Evolutionary conservation across 192 early-diverging fungal genomes (phyloP), one percentile per base, ranked within the genome.

Genomic region (Umbelopsis isabellina): DNA sequence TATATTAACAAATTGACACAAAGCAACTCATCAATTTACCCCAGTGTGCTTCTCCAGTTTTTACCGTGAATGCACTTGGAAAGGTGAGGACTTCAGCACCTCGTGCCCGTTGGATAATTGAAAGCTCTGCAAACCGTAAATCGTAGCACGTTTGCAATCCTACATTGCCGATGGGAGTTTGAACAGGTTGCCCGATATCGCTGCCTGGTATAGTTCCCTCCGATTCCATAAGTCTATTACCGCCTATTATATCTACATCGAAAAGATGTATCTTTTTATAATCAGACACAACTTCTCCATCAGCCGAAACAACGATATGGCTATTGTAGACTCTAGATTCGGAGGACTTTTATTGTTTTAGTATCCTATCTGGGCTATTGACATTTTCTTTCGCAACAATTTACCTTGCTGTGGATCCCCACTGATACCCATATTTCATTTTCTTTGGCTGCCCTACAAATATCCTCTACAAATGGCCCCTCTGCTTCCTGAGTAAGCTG

Each of bases 261-360:
- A 95, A 95, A 30, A 95, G 55, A 73, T 95, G 94, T 49, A 93
- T 82, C 75, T 95, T 94, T 30, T 85, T 84, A 76, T 94, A 94
- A 22, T 73, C 66, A 3, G 78, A 70, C 0, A 85, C 77, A 44
- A 92, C 75, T 1, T 65, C 25, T 23, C 94, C 93, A 16, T 82
- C 73, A 37, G 81, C 78, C 66, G 84, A 80, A 64, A 94, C 82
- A 6, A 93, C 74, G 0, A 91, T 82, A 65, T 92, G 91, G 1
- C 89, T 86, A 76, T 95, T 93, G 72, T 83, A 87, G 5, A 89
- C 79, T 47, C 78, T 69, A 46, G 13, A 44, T 64, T 47, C 65
- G 55, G 20, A 45, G 27, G 10, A 61, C 55, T 51, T n/a, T n/a
- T 6, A 65, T 44, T 21, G n/a, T 16, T 52, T 52, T 21, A 23